A percentile compares a stretch with the other conserved stretches of the same genome.
phyloP scores from a whole-genome alignment of 805 yeast genomes.

The Zygosaccharomyces gambellarensis region DNA sequence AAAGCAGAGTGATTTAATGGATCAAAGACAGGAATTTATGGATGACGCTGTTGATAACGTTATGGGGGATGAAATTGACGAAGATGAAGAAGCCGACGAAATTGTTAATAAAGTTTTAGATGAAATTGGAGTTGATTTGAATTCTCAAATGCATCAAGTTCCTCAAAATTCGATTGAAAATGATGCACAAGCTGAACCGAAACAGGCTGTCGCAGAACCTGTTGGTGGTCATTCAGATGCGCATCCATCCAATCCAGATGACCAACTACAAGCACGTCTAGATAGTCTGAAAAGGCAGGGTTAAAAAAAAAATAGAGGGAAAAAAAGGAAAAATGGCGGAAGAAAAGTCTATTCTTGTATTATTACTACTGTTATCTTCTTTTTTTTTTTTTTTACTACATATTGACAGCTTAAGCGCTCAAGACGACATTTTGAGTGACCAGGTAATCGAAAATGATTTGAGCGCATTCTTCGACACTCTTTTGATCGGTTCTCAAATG shows the following conservation, averaged over 20 bases:
- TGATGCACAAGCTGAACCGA: conserved; percentile 23
- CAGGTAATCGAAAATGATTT: conserved; percentile 64
- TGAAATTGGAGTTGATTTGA: conserved; percentile 88
- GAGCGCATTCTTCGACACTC: conserved; percentile 77
- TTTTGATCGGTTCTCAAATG: conserved; percentile 68
- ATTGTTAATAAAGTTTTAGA: conserved; percentile 88
- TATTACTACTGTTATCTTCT: neutral
- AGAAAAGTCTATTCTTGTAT: neutral
- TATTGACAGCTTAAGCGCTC: conserved; percentile 7
- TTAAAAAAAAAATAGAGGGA: neutral
- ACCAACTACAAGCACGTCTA: conserved; percentile 83
- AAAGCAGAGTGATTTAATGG: conserved; percentile 92
- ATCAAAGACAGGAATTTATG: conserved; percentile 97
- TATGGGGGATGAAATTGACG: conserved; percentile 86
- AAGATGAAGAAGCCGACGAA: conserved; percentile 86
- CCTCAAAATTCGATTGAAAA: conserved; percentile 36
- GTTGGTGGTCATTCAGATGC: conserved; percentile 37
- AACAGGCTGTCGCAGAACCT: conserved; percentile 49
- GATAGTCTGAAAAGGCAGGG: conserved; percentile 64
- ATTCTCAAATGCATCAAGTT: conserved; percentile 42
- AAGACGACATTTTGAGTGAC: conserved; percentile 40
- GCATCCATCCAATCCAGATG: conserved; percentile 48
- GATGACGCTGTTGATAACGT: conserved; percentile 97
- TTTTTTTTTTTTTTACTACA: neutral
- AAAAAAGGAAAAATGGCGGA: neutral